Evolutionary conservation across 805 yeast genomes (phyloP).

Genomic region (Wickerhamomyces bovis): DNA sequence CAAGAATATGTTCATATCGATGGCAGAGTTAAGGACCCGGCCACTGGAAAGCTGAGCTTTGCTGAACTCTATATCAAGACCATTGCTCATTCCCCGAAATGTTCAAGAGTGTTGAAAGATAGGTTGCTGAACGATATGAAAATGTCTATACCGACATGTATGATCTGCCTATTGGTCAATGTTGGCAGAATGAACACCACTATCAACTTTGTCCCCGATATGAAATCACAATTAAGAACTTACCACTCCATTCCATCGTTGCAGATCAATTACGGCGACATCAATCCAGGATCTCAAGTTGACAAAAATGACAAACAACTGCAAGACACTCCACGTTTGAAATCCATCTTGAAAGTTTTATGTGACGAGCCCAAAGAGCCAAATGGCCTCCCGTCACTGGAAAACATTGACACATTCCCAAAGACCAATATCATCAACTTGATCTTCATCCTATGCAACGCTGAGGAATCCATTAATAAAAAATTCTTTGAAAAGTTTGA

Average conservation of each 20-base stretch:
- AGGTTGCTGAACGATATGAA: conserved; percentile 58
- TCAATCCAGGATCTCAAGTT: conserved; percentile 9
- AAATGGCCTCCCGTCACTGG: conserved; percentile 41
- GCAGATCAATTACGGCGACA: conserved; percentile 54
- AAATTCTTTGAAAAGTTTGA: conserved; percentile 25
- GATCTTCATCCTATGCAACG: conserved; percentile 66
- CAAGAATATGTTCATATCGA: conserved; percentile 28
- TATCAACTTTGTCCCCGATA: conserved; percentile 87
- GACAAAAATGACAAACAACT: conserved; percentile 61
- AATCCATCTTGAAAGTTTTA: conserved; percentile 82
- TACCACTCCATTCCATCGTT: conserved; percentile 90
- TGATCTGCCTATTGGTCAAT: conserved; percentile 82
- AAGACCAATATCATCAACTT: conserved; percentile 68
- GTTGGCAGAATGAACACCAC: conserved; percentile 94
- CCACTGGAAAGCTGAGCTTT: conserved; percentile 53
- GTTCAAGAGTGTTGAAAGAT: conserved; percentile 78
- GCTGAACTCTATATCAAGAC: conserved; percentile 79
- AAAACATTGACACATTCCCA: conserved; percentile 29
- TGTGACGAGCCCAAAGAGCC: conserved; percentile 61
- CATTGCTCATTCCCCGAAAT: conserved; percentile 74
- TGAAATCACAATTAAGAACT: conserved; percentile 89
- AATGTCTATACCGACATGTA: conserved; percentile 64
- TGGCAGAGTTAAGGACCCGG: conserved; percentile 29
- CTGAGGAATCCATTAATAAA: conserved; percentile 45
- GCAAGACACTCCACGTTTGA: conserved; percentile 92